These are phyloP conservation scores for Agroathelia rolfsii DNA, from an alignment of 1,284 basidiomycete genomes.

Conservation along the genomic window DNA sequence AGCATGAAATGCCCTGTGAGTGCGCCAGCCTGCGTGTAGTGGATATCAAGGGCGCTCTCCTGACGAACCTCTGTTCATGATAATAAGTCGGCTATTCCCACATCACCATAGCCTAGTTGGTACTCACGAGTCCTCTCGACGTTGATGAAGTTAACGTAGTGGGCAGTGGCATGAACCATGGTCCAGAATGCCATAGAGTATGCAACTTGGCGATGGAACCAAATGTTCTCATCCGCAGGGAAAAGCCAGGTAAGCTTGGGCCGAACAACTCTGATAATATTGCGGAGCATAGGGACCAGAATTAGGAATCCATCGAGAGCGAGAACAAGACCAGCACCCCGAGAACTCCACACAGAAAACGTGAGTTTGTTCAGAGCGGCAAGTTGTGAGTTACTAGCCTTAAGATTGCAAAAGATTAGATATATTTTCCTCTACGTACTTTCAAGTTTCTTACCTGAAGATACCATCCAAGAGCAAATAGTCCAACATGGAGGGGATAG, in stretches of 20 bases:
- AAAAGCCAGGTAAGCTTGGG: conserved; percentile 70
- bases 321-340: conserved; percentile 79
- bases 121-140: conserved; percentile 68
- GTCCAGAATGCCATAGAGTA: conserved; percentile 85
- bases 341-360: conserved; percentile 79
- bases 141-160: conserved; percentile 88
- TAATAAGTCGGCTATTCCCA: conserved; percentile 5
- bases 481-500: conserved; percentile 59
- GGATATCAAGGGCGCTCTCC: conserved; percentile 67
- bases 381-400: conserved; percentile 55
- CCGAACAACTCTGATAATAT: conserved; percentile 70
- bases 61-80: conserved; percentile 60
- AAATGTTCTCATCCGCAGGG: conserved; percentile 85
- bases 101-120: neutral
- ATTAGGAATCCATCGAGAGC: conserved; percentile 78
- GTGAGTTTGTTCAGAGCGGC: conserved; percentile 65
- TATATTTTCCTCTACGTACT: neutral
- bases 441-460: conserved; percentile 43
- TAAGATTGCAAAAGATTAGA: conserved; percentile 6
- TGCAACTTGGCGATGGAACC: conserved; percentile 88
- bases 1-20: conserved; percentile 89
- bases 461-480: conserved; percentile 76
- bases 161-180: conserved; percentile 80
- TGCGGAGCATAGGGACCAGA: conserved; percentile 78
- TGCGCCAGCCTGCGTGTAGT: conserved; percentile 78